A percentile compares a stretch with the other conserved stretches of the same genome.
Conservation (phyloP, 768 basidiomycete genomes). For the Mycena haematopus region DNA sequence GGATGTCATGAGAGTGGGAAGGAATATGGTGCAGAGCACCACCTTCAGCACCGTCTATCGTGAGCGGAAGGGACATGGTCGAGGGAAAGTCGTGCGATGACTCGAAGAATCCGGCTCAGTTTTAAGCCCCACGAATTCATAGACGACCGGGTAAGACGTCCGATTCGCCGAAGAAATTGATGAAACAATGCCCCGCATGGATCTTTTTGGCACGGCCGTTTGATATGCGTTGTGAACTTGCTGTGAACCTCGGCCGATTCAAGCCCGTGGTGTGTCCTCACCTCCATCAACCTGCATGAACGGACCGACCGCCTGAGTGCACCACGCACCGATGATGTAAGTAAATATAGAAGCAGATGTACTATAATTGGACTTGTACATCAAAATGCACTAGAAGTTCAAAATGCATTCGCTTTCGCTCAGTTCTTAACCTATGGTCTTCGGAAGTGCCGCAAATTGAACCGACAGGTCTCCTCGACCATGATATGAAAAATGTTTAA, state of each 20-base stretch:
- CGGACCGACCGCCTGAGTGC: too few relatives aligned
- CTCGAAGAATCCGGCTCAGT: neutral
- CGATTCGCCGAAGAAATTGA: neutral
- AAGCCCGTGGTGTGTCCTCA: neutral
- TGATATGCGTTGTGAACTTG: neutral
- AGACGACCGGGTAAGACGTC: neutral
- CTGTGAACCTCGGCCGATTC: neutral
- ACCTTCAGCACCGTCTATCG: neutral
- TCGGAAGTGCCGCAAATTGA: too few relatives aligned
- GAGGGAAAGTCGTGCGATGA: slow-evolving; percentile 6
- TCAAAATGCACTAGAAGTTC: too few relatives aligned
- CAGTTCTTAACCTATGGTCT: too few relatives aligned
- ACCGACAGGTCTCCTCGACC: too few relatives aligned
- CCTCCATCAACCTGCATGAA: too few relatives aligned
- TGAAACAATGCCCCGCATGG: neutral
- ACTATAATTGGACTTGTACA: too few relatives aligned
- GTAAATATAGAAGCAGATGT: too few relatives aligned
- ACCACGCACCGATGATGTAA: too few relatives aligned
- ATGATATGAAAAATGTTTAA: too few relatives aligned
- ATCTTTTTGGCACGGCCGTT: neutral
- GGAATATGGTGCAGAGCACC: slow-evolving; percentile 16
- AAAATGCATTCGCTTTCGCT: too few relatives aligned
- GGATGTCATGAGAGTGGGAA: slow-evolving; percentile 23
- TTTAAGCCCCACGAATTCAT: neutral
- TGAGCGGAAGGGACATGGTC: slow-evolving; percentile 21